Conservation (phyloP, 768 basidiomycete species). For the Megacollybia marginata region DNA sequence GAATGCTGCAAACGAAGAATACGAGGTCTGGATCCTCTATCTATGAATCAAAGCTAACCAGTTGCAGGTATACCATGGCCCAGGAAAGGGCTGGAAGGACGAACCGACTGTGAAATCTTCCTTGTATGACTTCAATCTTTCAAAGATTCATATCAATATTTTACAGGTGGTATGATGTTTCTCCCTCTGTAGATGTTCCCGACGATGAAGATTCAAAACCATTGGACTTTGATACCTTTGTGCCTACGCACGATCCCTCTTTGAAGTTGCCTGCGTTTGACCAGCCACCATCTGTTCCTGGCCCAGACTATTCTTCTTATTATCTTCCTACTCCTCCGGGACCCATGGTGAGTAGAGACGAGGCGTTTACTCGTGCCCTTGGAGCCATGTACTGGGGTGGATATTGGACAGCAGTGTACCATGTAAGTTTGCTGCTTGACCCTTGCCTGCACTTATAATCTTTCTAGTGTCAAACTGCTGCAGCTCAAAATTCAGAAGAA, state of each 20-base stretch:
- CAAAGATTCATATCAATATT: not conserved
- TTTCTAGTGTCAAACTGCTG: not conserved
- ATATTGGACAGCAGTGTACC: constrained; percentile 84
- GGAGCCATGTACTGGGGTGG: constrained; percentile 83
- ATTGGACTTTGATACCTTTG: constrained; percentile 61
- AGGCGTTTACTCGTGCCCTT: constrained; percentile 69
- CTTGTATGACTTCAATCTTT: constrained; percentile 41
- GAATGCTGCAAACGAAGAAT: constrained; percentile 80
- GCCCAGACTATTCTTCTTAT: constrained; percentile 16
- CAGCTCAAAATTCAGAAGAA: not conserved
- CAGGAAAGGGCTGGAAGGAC: constrained; percentile 64
- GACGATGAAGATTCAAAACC: constrained; percentile 49
- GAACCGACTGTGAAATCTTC: constrained; percentile 66
- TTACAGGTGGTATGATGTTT: constrained; percentile 73
- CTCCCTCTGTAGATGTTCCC: constrained; percentile 19
- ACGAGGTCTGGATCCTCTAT: constrained; percentile 36
- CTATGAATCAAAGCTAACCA: not conserved
- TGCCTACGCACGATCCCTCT: constrained; percentile 63
- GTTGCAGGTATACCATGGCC: constrained; percentile 54
- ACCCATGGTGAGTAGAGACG: constrained; percentile 51
- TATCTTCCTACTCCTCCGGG: constrained; percentile 25
- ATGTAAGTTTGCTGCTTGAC: constrained; percentile 37
- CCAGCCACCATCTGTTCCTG: constrained; percentile 9
- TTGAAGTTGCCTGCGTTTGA: constrained; percentile 27
- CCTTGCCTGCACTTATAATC: not conserved